Evolutionary conservation across 768 basidiomycete species (phyloP), one percentile per base, ranked within the genome.

Genomic region (Tricholomella constricta): DNA sequence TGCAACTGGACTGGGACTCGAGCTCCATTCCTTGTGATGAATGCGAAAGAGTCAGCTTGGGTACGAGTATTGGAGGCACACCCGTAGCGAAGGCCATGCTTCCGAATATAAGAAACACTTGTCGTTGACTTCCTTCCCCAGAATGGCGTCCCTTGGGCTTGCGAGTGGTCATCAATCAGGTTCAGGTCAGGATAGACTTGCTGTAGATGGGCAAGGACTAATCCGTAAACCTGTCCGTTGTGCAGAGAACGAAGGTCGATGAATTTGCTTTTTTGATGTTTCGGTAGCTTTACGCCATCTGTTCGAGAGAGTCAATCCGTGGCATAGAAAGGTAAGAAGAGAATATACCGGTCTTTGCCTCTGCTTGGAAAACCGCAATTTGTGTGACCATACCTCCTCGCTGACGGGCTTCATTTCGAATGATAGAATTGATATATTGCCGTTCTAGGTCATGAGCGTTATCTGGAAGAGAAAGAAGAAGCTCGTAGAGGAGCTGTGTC

Each of bases 71-170:
- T 62, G 17, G 42, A 29, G 17, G 42, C 22, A 19, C 37, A 61
- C 9, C 63, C 61, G 56, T 64, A 64, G 12, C 53, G 46, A n/a
- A 64, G 26, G 8, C 63, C 65, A 50, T 62, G 57, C 50, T 66
- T 66, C 2, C 46, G 48, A 7, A 66, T 46, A 52, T 61, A 46
- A 19, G 45, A 17, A 6, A 46, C 4, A n/a, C 6, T 4, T 34
- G 6, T 11, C 5, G n/a, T 8, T 17, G 17, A 17, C 27, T 32
- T 32, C 2, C 27, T 11, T 12, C 17, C 8, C 3, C 10, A 27
- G 29, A 31, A 46, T 31, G 45, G 29, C 27, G 20, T 31, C 6
- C 45, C 45, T 7, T 6, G 29, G 9, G 3, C 15, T 3, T 3
- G 14, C 3, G 29, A 46, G 20, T 31, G n/a, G 14, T 46, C 45